Conservation (phyloP, 257 asterid genomes). For the Rauvolfia tetraphylla region DNA sequence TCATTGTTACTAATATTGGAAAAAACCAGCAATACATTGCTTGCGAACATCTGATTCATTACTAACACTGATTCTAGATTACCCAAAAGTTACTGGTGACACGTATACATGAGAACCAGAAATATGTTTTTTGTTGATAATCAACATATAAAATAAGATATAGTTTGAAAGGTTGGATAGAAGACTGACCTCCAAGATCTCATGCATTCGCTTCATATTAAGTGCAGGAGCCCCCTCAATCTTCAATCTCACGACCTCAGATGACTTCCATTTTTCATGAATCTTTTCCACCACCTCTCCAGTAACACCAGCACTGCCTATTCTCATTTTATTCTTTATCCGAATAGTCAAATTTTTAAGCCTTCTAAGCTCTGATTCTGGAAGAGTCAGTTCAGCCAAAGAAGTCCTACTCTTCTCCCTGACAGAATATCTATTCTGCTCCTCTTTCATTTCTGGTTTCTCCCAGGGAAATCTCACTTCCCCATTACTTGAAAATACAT, state of each 20-base stretch:
- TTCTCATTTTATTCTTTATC: constrained; percentile 62
- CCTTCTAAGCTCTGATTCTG: constrained; percentile 70
- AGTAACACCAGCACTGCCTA: constrained; percentile 79
- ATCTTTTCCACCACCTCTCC: constrained; percentile 70
- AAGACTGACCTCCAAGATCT: constrained; percentile 68
- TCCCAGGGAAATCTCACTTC: constrained; percentile 85
- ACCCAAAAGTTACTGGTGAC: neutral
- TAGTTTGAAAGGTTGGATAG: neutral
- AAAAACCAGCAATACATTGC: neutral
- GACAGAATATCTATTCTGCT: constrained; percentile 41
- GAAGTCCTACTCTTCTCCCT: constrained; percentile 51
- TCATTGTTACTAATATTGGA: neutral
- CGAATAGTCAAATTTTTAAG: constrained; percentile 63
- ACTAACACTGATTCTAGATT: neutral
- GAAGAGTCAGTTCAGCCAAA: constrained; percentile 82
- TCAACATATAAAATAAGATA: constrained; percentile 1
- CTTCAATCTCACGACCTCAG: constrained; percentile 84
- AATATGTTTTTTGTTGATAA: neutral
- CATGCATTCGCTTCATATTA: constrained; percentile 89
- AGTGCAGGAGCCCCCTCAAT: constrained; percentile 89
- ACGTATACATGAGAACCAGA: neutral
- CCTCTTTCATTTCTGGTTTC: constrained; percentile 29
- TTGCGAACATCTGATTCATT: neutral
- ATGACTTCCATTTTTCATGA: constrained; percentile 76
- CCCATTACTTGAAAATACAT: constrained; percentile 34